Evolutionary conservation across 495 filamentous ascomycete species (phyloP), one percentile per base, ranked within the genome.

Genomic region (Tuber brumale): DNA sequence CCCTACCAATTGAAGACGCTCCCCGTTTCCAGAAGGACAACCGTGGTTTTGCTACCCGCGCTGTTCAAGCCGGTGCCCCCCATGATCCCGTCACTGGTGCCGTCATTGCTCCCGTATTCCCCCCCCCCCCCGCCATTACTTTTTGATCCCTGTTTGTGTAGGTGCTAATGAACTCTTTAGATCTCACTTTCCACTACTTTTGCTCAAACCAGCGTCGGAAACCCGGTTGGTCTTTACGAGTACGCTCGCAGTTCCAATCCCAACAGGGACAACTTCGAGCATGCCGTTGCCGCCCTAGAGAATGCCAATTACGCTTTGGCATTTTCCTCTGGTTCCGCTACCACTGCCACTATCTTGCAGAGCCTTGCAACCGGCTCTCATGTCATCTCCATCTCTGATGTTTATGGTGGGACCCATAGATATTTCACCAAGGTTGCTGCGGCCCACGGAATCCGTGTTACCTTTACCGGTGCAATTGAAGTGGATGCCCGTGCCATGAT

Each of bases 391-490:
- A 94, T 98, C 51, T 95, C 93, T 72, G 96, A 99, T 83, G 93
- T 99, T 70, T 99, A 99, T 83, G 95, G 95, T 75, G 95, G 95
- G 69, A 99, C 95, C 2, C 95, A 98, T 85, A 89, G 95, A 77
- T 99, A 99, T 86, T 99, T 99, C 89, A 99, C 95, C 79, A 94
- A 97, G 86, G 96, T 99, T 69, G 95, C 95, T 71, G 88, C 91
- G 77, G 94, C 96, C 41, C 96, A 99, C 83, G 94, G 94, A 76
- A 95, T 99, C 19, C 88, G 92, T 72, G 96, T 98, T 46, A 95
- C 95, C 43, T 99, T 99, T 85, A 93, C 93, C 3, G 93, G 93
- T 6, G 88, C 88, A 83, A 93, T 99, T 81, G 96, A 98, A 86
- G 84, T 93, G 69, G 91, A 97, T 81, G 89, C 97, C 77, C 89